Percentiles rank a stretch among this genome's conserved stretches.
phyloP scores from a whole-genome alignment of 805 yeast species.

The Metschnikowia picachoensis region DNA sequence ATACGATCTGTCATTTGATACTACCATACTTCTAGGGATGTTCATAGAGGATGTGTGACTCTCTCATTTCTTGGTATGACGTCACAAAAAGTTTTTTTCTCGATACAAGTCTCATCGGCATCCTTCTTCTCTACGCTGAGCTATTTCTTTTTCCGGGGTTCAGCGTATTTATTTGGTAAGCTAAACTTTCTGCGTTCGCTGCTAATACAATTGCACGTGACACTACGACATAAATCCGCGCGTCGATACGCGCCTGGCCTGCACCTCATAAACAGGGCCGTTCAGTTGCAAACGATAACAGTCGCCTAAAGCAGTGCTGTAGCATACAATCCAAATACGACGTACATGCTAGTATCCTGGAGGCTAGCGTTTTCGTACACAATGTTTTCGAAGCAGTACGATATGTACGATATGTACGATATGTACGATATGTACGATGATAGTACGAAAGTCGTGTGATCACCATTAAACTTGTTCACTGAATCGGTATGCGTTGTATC shows the following conservation, averaged over 20 bases:
- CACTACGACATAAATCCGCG: neutral
- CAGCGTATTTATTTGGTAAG: neutral
- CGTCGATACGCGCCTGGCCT: neutral
- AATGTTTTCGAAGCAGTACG: too few species aligned
- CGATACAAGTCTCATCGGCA: too few species aligned
- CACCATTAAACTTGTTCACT: too few species aligned
- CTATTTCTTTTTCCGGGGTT: constrained; percentile 3
- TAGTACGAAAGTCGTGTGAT: too few species aligned
- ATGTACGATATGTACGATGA: too few species aligned
- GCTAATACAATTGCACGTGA: constrained; percentile 9
- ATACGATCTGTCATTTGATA: neutral
- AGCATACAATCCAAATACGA: too few species aligned
- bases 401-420: too few species aligned
- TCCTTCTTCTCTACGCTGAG: neutral
- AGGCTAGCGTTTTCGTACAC: too few species aligned
- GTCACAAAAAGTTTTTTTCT: neutral
- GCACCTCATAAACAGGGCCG: neutral
- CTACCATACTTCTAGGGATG: neutral
- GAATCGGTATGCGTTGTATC: too few species aligned
- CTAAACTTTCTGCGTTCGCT: neutral
- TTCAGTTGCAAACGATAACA: neutral
- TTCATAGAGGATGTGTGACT: neutral
- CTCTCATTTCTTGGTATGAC: neutral
- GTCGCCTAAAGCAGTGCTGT: too few species aligned
- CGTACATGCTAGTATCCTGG: too few species aligned